These are phyloP conservation scores for Penicillium vulpinum DNA, from an alignment of 2,329 filamentous ascomycete genomes.

Conservation along the genomic window DNA sequence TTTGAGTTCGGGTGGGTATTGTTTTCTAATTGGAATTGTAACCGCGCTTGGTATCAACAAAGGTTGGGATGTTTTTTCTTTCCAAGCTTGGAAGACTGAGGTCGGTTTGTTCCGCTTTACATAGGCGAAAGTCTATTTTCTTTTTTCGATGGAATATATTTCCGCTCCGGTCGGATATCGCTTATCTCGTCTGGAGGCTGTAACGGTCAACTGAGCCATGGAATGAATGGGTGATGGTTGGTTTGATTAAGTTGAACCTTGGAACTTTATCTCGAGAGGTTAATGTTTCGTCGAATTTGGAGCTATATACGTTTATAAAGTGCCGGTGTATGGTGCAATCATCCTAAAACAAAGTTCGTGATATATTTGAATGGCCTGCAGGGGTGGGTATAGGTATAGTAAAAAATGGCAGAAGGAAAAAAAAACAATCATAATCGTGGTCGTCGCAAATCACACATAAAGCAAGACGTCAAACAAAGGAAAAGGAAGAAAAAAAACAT, in stretches of 20 bases:
- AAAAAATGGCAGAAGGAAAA: neutral
- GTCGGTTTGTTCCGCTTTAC: neutral
- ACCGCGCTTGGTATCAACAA: too few species aligned
- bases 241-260: too few species aligned
- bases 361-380: neutral
- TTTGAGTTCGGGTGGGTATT: too few species aligned
- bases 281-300: neutral
- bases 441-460: neutral
- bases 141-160: neutral
- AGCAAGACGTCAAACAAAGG: neutral
- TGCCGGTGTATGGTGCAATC: neutral
- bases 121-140: neutral
- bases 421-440: slow-evolving; percentile 2
- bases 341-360: neutral
- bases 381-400: slow-evolving; percentile 2
- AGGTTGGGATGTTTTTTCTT: too few species aligned
- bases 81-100: neutral
- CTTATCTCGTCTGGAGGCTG: neutral
- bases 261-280: too few species aligned
- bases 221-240: too few species aligned
- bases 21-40: too few species aligned
- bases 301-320: neutral
- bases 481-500: neutral
- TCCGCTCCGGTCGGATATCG: neutral
- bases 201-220: neutral